phyloP scores from a whole-genome alignment of 75 land plant genomes.

The Pinus albicaulis region DNA sequence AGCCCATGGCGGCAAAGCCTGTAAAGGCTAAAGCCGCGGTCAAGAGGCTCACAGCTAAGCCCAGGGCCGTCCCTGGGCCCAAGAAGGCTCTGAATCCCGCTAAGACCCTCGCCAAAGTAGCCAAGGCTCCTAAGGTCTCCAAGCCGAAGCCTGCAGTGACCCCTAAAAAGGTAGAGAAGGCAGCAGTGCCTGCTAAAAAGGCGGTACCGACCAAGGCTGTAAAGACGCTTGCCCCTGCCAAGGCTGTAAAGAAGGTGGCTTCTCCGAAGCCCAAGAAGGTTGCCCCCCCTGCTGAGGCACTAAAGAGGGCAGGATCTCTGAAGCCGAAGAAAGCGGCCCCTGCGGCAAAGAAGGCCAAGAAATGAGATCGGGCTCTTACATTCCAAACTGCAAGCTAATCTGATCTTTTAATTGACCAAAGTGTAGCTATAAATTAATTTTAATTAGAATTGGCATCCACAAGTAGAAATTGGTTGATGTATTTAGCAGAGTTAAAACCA shows the following conservation, averaged over 20 bases:
- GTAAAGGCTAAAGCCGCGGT: slow-evolving; percentile 9
- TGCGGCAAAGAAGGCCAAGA: slow-evolving; percentile 10
- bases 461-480: too few relatives aligned
- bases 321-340: not conserved
- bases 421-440: too few relatives aligned
- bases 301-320: not conserved
- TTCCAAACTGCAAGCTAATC: too few relatives aligned
- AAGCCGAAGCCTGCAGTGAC: slow-evolving; percentile 18
- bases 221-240: too few relatives aligned
- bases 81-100: slow-evolving; percentile 13
- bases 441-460: too few relatives aligned
- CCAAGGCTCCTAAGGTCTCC: slow-evolving; percentile 18
- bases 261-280: not conserved
- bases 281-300: not conserved
- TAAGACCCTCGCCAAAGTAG: slow-evolving; percentile 3
- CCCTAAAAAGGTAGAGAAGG: not conserved
- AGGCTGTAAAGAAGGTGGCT: not conserved
- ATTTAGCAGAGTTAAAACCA: too few relatives aligned
- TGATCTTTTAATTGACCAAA: too few relatives aligned
- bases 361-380: not conserved
- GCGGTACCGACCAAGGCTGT: not conserved
- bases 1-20: slow-evolving; percentile 16
- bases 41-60: not conserved
- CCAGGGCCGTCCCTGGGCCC: not conserved
- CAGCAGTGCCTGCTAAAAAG: slow-evolving; percentile 6